Percentiles rank a stretch among this genome's conserved stretches.
Conservation (phyloP, 192 early-diverging fungal species). For the Pilobolus umbonatus region DNA sequence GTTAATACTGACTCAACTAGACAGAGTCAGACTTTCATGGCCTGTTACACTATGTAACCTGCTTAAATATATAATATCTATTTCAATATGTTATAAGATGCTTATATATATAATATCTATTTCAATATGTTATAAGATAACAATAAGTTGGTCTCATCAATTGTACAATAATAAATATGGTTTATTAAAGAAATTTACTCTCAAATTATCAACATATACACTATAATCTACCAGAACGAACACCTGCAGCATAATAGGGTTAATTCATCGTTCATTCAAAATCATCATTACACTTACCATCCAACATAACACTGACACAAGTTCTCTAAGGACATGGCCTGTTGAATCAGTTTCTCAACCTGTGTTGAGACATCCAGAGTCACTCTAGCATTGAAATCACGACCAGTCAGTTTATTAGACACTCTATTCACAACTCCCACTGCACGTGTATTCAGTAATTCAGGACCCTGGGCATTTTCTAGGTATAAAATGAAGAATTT, state of each 20-base stretch:
- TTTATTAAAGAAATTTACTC: no score
- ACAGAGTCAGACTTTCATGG: no score
- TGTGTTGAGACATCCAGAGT: conserved; percentile 78
- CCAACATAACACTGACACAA: conserved; percentile 73
- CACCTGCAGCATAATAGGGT: conserved; percentile 5
- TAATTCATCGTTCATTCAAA: background rate
- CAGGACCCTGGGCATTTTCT: conserved; percentile 52
- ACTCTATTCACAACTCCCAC: conserved; percentile 84
- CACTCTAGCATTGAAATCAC: conserved; percentile 82
- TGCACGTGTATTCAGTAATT: conserved; percentile 68
- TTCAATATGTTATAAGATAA: no score
- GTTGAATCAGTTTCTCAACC: conserved; percentile 82
- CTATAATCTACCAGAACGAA: conserved; percentile 20
- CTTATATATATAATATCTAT: no score
- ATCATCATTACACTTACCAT: conserved; percentile 50
- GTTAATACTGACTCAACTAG: no score
- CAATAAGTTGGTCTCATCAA: no score
- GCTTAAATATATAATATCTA: no score
- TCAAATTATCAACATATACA: no score
- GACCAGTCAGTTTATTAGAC: conserved; percentile 89
- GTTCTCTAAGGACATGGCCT: conserved; percentile 89
- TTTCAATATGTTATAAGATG: no score
- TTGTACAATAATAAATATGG: no score
- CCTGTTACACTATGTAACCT: no score
- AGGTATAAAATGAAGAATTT: background rate